Conservation (phyloP, 108 stramenopile species). For the Fragilaria crotonensis region DNA sequence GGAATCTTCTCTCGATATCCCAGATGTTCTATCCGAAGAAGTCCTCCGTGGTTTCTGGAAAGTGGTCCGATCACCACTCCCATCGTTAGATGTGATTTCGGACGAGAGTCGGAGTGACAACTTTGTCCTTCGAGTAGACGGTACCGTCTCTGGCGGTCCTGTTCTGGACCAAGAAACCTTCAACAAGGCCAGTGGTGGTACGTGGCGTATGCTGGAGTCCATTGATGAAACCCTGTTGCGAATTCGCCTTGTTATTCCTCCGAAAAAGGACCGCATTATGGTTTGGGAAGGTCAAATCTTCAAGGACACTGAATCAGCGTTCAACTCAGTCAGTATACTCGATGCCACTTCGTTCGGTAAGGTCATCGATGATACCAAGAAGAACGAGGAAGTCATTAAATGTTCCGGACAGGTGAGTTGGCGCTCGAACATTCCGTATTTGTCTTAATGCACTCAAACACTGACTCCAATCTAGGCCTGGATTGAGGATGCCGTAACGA, state of each 20-base stretch:
- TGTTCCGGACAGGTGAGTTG: conserved; percentile 19
- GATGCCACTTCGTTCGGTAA: conserved; percentile 26
- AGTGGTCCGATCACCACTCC: conserved; percentile 58
- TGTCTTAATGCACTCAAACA: background rate
- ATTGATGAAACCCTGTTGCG: conserved; percentile 37
- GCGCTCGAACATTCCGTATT: background rate
- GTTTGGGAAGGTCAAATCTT: conserved; percentile 55
- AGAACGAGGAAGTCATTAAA: conserved; percentile 13
- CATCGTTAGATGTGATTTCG: conserved; percentile 19
- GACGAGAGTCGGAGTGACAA: conserved; percentile 38
- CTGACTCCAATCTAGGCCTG: conserved; percentile 8
- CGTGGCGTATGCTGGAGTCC: conserved; percentile 55
- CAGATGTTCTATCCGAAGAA: conserved; percentile 47
- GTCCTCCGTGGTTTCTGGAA: conserved; percentile 71
- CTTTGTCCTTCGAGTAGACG: conserved; percentile 68
- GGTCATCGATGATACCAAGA: conserved; percentile 1
- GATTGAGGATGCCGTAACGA: conserved; percentile 59
- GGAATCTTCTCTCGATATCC: conserved; percentile 49
- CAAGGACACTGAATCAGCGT: background rate
- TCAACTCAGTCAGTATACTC: conserved; percentile 27
- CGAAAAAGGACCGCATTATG: conserved; percentile 60
- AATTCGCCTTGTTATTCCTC: conserved; percentile 72
- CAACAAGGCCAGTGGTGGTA: conserved; percentile 75
- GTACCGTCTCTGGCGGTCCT: conserved; percentile 66
- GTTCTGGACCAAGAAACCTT: conserved; percentile 53